These are phyloP conservation scores for Claviceps monticola DNA, from an alignment of 2,329 filamentous ascomycete genomes.

Conservation along the genomic window DNA sequence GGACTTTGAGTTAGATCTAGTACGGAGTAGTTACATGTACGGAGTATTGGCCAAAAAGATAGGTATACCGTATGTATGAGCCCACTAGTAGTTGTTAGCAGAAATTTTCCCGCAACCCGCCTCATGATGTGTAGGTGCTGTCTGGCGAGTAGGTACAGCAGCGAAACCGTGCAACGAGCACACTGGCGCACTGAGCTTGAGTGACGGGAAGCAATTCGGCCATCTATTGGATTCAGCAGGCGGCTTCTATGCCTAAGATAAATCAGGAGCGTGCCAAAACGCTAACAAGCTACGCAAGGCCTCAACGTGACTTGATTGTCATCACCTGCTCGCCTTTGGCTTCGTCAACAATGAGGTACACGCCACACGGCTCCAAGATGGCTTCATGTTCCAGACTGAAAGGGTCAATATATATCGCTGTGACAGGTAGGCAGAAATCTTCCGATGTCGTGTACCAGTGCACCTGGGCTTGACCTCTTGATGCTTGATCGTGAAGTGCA, in stretches of 20 bases:
- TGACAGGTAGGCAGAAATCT: neutral
- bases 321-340: neutral
- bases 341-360: neutral
- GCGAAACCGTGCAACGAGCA: neutral
- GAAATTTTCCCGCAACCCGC: neutral
- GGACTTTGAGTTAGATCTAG: neutral
- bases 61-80: too few species aligned
- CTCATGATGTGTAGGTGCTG: neutral
- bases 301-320: neutral
- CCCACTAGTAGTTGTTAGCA: too few species aligned
- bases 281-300: neutral
- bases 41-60: too few species aligned
- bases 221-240: neutral
- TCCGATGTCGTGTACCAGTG: slow-evolving; percentile 3
- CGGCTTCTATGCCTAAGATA: neutral
- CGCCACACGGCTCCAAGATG: neutral
- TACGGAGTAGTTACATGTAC: too few species aligned
- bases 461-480: neutral
- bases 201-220: neutral
- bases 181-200: slow-evolving; percentile 1
- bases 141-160: neutral
- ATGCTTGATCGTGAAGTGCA: neutral
- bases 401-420: neutral
- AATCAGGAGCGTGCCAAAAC: neutral
- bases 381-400: neutral